These are phyloP conservation scores for Penicillium vulpinum DNA, from an alignment of 2,329 filamentous ascomycete genomes.

Conservation along the genomic window DNA sequence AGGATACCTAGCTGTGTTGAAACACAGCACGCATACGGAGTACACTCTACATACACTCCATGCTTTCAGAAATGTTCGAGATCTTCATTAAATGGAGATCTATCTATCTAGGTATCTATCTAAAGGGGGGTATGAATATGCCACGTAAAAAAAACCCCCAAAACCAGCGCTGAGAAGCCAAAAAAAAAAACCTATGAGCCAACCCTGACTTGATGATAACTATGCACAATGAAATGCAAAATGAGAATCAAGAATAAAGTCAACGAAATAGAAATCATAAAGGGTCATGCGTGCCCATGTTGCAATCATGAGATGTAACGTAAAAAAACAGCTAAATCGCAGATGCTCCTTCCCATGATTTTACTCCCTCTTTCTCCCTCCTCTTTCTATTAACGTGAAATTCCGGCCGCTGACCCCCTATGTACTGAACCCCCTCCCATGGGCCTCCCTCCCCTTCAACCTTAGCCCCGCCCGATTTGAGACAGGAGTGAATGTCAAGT, in stretches of 20 bases:
- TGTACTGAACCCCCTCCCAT: neutral
- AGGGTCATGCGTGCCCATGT: slow-evolving; percentile 14
- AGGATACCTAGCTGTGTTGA: neutral
- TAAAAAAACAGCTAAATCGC: slow-evolving; percentile 16
- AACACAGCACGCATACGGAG: too few species aligned
- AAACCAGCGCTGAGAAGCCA: slow-evolving; percentile 11
- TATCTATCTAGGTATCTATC: slow-evolving; percentile 29
- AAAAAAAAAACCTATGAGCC: slow-evolving; percentile 12
- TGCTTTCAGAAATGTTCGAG: neutral
- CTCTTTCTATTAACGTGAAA: slow-evolving; percentile 8
- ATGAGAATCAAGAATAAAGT: slow-evolving; percentile 11
- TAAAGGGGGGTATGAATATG: slow-evolving; percentile 10
- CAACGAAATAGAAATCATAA: slow-evolving; percentile 11
- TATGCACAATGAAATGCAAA: slow-evolving; percentile 16
- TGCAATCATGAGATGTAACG: slow-evolving; percentile 18
- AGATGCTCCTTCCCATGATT: slow-evolving; percentile 14
- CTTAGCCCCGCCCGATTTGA: neutral
- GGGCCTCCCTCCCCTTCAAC: neutral
- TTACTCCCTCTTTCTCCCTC: neutral
- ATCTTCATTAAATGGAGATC: slow-evolving; percentile 4
- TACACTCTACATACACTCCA: too few species aligned
- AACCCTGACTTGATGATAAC: slow-evolving; percentile 9
- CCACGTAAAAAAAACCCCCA: slow-evolving; percentile 5
- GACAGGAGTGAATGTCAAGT: neutral
- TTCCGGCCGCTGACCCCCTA: neutral